Conservation (phyloP, 2,329 filamentous ascomycete species). For the Alternaria viburni region DNA sequence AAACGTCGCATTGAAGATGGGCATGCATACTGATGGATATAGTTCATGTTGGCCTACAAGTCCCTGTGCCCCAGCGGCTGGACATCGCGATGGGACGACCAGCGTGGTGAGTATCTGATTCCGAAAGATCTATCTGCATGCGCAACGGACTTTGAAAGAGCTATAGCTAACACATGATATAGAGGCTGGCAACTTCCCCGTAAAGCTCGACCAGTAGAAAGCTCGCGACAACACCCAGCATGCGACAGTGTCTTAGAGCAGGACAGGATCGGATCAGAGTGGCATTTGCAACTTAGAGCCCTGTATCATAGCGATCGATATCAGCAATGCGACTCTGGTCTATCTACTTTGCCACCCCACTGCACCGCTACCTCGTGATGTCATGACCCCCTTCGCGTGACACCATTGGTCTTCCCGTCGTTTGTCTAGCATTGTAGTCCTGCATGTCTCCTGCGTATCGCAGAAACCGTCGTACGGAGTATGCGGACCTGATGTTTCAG, state of each 20-base stretch:
- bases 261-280: constrained; percentile 28
- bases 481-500: background rate
- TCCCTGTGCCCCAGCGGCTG: constrained; percentile 96
- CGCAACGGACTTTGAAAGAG: background rate
- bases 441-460: background rate
- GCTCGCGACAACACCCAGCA: constrained; percentile 17
- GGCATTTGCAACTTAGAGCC: constrained; percentile 29
- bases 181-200: constrained; percentile 46
- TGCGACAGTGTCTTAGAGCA: constrained; percentile 24
- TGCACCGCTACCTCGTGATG: constrained; percentile 1
- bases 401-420: background rate
- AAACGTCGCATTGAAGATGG: background rate
- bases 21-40: constrained; percentile 22
- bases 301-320: constrained; percentile 39
- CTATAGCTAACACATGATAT: constrained; percentile 8
- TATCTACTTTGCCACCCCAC: constrained; percentile 6
- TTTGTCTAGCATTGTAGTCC: background rate
- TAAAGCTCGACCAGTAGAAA: constrained; percentile 47
- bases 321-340: constrained; percentile 37
- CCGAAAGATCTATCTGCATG: background rate
- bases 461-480: background rate
- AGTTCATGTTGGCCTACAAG: constrained; percentile 98
- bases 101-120: constrained; percentile 66
- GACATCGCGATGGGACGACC: constrained; percentile 95
- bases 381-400: background rate